Evolutionary conservation across 225 moss, liverwort and hornwort genomes (phyloP).

Genomic region (Thuidium tamariscinum): DNA sequence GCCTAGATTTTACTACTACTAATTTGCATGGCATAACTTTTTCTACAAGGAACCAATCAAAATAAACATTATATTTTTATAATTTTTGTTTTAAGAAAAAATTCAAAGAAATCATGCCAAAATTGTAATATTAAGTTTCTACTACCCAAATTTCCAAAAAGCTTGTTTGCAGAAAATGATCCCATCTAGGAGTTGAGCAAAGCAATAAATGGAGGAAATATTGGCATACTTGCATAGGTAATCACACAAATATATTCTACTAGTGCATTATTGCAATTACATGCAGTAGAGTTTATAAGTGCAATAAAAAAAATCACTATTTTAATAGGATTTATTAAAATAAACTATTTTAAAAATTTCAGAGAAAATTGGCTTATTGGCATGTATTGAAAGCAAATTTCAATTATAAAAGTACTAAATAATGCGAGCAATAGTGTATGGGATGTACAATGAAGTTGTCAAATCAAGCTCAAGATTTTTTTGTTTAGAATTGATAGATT

Average conservation of each 20-base stretch:
- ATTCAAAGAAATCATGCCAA: neutral
- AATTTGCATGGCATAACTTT: neutral
- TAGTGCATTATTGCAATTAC: neutral
- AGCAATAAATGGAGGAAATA: rapidly evolving
- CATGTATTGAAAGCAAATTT: neutral
- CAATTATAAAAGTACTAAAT: rapidly evolving
- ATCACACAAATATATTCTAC: neutral
- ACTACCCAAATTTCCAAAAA: neutral
- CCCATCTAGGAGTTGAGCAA: neutral
- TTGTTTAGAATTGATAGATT: rapidly evolving
- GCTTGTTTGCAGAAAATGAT: neutral
- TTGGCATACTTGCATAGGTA: rapidly evolving
- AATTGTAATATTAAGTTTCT: neutral
- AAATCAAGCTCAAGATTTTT: too few relatives aligned
- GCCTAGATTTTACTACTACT: neutral
- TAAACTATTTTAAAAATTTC: neutral
- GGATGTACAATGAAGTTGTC: rapidly evolving
- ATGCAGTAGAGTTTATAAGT: neutral
- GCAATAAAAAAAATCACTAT: neutral
- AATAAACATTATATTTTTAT: neutral
- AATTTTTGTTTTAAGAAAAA: neutral
- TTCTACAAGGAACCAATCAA: neutral
- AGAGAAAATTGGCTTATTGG: too few relatives aligned
- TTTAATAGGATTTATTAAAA: neutral
- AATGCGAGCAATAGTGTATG: rapidly evolving